phyloP scores from a whole-genome alignment of 805 yeast genomes.

The Novakomyces olei region DNA sequence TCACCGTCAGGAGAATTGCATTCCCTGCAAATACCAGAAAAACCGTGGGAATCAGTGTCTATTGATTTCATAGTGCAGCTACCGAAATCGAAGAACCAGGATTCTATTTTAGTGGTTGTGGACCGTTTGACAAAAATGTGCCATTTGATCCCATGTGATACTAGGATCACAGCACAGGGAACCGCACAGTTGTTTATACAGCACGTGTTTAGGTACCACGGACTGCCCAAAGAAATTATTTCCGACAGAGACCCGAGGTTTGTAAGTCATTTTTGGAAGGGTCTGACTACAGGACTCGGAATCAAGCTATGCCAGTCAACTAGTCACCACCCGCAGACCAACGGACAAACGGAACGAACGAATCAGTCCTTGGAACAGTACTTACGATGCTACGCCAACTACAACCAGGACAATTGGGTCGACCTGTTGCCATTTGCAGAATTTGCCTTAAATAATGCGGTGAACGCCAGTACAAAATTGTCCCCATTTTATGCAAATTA shows the following conservation, averaged over 20 bases:
- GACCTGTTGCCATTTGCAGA: background rate
- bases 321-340: conserved; percentile 9
- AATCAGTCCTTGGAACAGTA: conserved; percentile 7
- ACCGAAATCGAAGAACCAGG: background rate
- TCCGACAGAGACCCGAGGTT: no score
- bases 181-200: no score
- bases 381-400: no score
- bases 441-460: background rate
- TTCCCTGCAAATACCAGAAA: no score
- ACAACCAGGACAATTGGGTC: no score
- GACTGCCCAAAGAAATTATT: no score
- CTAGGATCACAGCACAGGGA: no score
- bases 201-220: no score
- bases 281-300: conserved; percentile 4
- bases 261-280: conserved; percentile 7
- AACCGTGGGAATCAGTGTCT: no score
- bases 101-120: conserved; percentile 1
- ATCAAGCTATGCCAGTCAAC: conserved; percentile 6
- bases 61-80: background rate
- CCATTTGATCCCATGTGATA: no score
- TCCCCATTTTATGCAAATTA: conserved; percentile 3
- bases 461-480: background rate
- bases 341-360: conserved; percentile 11
- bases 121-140: no score
- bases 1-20: no score